Evolutionary conservation across 805 yeast species (phyloP), one percentile per base, ranked within the genome.

Genomic region (Metschnikowia chrysomelidarum): DNA sequence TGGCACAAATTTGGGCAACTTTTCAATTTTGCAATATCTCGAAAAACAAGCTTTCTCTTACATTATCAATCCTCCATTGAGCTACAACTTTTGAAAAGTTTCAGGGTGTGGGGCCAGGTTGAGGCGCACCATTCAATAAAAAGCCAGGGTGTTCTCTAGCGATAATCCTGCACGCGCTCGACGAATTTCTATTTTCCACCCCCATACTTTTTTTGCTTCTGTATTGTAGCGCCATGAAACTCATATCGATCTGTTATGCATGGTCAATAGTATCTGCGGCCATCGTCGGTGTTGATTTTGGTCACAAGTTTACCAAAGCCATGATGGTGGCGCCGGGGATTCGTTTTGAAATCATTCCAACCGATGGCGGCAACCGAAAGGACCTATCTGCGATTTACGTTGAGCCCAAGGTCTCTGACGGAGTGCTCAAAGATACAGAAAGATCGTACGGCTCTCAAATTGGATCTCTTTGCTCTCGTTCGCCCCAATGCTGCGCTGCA

Each of bases 351-450:
- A 74, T 93, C 25, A 82, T 93, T 10, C 66, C 93, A 43, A 87
- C 97, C 4, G 82, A 87, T 17, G 98, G 93, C 51, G 82, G 96
- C 3, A 87, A 88, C 60, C 73, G 98, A 39, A 93, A 93, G 57
- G 98, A 91, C 51, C 67, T 80, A 4, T 74, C 89, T 4, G 96
- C 94, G 1, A 49, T 93, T 9, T 80, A 85, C 1, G 68, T 89
- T 41, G 74, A 79, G 33, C 57, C 65, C 1, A 23, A 32, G 5
- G 57, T 37, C 26, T 51, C 58, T 36, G 35, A 35, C 15, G 62
- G 46, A 0, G 44, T 46, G 12, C 49, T 62, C 5, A 65, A 66
- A 19, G 79, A 71, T 16, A 41, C 82, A 11, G 91, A 84, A 52
- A 72, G 98, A 49, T 64, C 77, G 1, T 87, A 79, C 54, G 97